Percentiles rank a stretch among this genome's conserved stretches.
These are phyloP conservation scores for Ceratocystis diversiconidia DNA, from an alignment of 2,329 filamentous ascomycete genomes.

Conservation along the genomic window DNA sequence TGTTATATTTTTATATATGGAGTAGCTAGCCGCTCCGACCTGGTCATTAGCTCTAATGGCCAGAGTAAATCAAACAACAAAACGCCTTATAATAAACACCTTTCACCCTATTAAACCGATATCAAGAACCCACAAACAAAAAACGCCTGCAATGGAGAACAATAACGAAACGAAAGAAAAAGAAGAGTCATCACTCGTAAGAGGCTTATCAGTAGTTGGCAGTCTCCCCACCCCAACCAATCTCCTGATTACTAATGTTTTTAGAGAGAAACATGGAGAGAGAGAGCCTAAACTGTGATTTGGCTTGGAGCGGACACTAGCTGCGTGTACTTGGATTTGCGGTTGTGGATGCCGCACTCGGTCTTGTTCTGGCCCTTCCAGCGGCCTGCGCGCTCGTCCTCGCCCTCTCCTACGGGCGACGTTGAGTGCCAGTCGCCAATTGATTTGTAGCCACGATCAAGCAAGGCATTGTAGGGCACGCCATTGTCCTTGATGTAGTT, in stretches of 20 bases:
- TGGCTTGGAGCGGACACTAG: conserved; percentile 26
- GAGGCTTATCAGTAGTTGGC: background rate
- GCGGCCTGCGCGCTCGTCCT: conserved; percentile 88
- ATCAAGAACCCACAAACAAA: conserved; percentile 23
- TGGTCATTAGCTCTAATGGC: background rate
- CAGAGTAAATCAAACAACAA: background rate
- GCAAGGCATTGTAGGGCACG: conserved; percentile 84
- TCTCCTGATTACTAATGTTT: background rate
- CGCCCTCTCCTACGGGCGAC: conserved; percentile 71
- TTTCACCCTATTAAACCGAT: background rate
- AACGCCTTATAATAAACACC: background rate
- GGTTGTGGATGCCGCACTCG: conserved; percentile 98
- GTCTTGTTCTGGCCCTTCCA: conserved; percentile 97
- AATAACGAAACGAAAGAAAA: background rate
- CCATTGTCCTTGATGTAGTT: conserved; percentile 72
- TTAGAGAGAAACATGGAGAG: background rate
- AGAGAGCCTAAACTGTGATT: background rate
- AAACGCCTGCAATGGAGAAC: background rate
- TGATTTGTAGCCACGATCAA: conserved; percentile 94
- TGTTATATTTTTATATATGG: background rate
- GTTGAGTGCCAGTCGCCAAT: conserved; percentile 98
- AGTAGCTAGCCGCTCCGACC: background rate
- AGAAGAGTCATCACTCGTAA: conserved; percentile 6
- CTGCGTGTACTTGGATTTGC: conserved; percentile 81
- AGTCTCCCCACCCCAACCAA: background rate